Evolutionary conservation across 345 rosid species (phyloP).

Genomic region (Eucalyptus fibrosa): DNA sequence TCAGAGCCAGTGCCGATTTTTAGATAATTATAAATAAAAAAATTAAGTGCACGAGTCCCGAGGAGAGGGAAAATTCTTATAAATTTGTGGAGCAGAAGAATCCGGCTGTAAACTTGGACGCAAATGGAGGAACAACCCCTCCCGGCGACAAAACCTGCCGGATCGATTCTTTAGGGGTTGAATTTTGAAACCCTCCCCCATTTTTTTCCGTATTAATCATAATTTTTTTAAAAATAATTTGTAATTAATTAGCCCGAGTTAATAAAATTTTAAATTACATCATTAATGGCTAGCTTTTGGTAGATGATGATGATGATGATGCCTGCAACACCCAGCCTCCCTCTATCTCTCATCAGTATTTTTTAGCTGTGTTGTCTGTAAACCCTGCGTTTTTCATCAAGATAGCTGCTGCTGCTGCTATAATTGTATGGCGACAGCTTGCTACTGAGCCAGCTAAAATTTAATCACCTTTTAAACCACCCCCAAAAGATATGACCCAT

Average conservation of each 20-base stretch:
- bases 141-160: conserved; percentile 33
- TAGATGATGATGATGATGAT: background rate
- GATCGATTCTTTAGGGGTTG: conserved; percentile 13
- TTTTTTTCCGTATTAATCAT: background rate
- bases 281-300: background rate
- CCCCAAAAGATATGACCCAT: background rate
- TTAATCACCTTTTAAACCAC: background rate
- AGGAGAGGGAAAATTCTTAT: background rate
- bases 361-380: background rate
- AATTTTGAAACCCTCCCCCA: background rate
- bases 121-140: background rate
- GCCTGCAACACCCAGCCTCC: background rate
- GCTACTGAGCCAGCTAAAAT: background rate
- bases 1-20: background rate
- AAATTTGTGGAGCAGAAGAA: conserved; percentile 17
- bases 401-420: background rate
- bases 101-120: conserved; percentile 43
- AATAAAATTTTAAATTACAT: background rate
- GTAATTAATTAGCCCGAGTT: background rate
- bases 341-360: background rate
- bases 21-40: background rate
- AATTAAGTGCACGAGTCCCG: conserved; percentile 8
- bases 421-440: background rate
- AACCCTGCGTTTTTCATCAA: background rate
- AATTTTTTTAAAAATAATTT: no score